Conservation (phyloP, 768 basidiomycete genomes). For the Candolleomyces efflorescens region DNA sequence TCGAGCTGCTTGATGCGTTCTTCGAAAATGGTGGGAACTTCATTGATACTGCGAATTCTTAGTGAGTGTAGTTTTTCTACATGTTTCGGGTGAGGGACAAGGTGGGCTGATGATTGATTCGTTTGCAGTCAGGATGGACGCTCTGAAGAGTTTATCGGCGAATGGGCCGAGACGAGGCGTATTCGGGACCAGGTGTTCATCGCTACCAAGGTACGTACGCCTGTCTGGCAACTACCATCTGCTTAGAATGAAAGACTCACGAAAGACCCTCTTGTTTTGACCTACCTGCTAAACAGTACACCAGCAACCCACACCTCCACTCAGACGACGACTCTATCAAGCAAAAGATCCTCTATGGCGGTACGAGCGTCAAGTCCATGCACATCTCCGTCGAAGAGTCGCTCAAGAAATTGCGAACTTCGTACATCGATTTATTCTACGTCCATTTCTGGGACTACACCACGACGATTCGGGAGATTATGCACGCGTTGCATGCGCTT, state of each 20-base stretch:
- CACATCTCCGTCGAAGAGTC: constrained; percentile 36
- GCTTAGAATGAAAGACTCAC: background rate
- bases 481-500: constrained; percentile 46
- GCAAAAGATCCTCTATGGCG: constrained; percentile 37
- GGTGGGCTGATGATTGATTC: background rate
- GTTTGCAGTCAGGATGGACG: constrained; percentile 43
- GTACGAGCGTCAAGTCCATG: constrained; percentile 46
- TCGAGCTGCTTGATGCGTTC: constrained; percentile 43
- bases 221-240: background rate
- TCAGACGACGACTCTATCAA: constrained; percentile 14
- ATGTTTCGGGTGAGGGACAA: background rate
- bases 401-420: constrained; percentile 42
- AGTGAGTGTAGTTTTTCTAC: constrained; percentile 21
- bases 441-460: constrained; percentile 47
- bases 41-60: constrained; percentile 45
- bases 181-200: constrained; percentile 48
- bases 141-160: constrained; percentile 52
- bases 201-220: constrained; percentile 29
- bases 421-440: constrained; percentile 26
- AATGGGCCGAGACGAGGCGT: constrained; percentile 44
- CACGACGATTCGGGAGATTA: constrained; percentile 52
- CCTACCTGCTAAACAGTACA: constrained; percentile 22
- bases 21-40: constrained; percentile 44
- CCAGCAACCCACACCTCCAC: constrained; percentile 21
- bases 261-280: background rate